phyloP scores from a whole-genome alignment of 2,329 filamentous ascomycete species.

The Trichoderma koningiopsis region DNA sequence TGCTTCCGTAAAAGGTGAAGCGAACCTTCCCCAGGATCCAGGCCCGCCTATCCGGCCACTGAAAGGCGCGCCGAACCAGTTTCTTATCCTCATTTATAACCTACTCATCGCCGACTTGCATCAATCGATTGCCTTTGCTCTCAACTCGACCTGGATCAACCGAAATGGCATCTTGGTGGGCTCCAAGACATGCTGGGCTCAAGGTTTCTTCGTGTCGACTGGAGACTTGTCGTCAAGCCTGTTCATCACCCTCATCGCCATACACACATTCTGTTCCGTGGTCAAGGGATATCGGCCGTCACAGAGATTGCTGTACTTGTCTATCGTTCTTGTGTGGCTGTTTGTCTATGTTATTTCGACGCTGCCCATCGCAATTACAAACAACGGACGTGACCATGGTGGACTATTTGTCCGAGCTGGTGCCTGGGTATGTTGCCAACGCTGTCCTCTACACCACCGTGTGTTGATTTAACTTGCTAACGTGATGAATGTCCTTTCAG shows the following conservation, averaged over 20 bases:
- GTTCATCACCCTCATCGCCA: constrained; percentile 66
- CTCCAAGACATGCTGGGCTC: constrained; percentile 58
- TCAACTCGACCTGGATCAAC: constrained; percentile 62
- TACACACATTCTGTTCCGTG: constrained; percentile 67
- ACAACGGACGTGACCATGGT: constrained; percentile 44
- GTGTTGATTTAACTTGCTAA: neutral
- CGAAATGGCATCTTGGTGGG: constrained; percentile 56
- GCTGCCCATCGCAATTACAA: constrained; percentile 50
- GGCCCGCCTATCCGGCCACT: constrained; percentile 27
- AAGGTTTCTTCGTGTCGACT: constrained; percentile 69
- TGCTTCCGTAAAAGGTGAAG: neutral
- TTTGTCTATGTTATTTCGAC: constrained; percentile 61
- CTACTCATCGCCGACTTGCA: constrained; percentile 69
- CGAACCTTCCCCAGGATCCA: neutral
- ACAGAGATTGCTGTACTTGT: constrained; percentile 51
- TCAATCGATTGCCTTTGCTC: constrained; percentile 64
- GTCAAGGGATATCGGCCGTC: constrained; percentile 57
- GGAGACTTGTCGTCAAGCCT: constrained; percentile 68
- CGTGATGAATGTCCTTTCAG: constrained; percentile 35
- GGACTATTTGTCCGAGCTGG: constrained; percentile 65
- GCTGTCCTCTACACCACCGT: neutral
- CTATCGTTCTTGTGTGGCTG: constrained; percentile 55
- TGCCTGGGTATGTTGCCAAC: constrained; percentile 54
- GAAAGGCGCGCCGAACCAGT: constrained; percentile 60
- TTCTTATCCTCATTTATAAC: constrained; percentile 70